Evolutionary conservation across 2,329 filamentous ascomycete species (phyloP).

Genomic region (Chaetomium globosum): DNA sequence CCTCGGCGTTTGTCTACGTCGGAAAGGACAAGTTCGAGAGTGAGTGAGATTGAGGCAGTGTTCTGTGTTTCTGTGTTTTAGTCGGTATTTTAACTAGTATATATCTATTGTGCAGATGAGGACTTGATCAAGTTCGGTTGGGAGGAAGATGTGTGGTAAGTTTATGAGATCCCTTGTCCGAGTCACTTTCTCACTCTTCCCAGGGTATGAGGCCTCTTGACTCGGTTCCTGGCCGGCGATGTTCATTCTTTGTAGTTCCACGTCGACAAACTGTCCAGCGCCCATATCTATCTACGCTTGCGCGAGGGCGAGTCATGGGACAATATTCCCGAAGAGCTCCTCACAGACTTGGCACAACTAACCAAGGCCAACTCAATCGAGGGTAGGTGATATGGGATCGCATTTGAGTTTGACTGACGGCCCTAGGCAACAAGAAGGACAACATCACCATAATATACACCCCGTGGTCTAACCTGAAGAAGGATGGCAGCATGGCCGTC

Average conservation of each 20-base stretch:
- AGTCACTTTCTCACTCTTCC: conserved; percentile 19
- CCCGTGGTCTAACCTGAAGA: conserved; percentile 91
- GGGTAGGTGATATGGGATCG: conserved; percentile 51
- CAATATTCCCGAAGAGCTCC: conserved; percentile 69
- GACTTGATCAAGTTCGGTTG: conserved; percentile 92
- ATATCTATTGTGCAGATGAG: conserved; percentile 68
- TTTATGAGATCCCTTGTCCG: conserved; percentile 8
- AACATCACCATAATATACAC: conserved; percentile 97
- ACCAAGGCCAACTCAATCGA: conserved; percentile 99
- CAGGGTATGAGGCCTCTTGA: conserved; percentile 40
- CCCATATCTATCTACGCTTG: conserved; percentile 92
- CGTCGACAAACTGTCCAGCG: conserved; percentile 94
- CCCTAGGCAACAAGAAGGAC: conserved; percentile 94
- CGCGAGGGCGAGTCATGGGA: conserved; percentile 82
- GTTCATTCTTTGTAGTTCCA: conserved; percentile 68
- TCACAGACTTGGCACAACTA: conserved; percentile 90
- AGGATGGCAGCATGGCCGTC: conserved; percentile 92
- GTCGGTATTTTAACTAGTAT: neutral
- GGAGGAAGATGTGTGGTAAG: conserved; percentile 92
- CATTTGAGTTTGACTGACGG: neutral
- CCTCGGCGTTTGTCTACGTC: conserved; percentile 87
- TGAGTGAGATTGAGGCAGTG: conserved; percentile 44
- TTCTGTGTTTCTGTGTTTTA: too few species aligned
- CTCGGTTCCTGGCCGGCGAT: neutral
- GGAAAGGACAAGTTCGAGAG: conserved; percentile 99